A percentile compares a stretch with the other conserved stretches of the same genome.
phyloP scores from a whole-genome alignment of 345 rosid species.

The Hibiscus tridactylites region DNA sequence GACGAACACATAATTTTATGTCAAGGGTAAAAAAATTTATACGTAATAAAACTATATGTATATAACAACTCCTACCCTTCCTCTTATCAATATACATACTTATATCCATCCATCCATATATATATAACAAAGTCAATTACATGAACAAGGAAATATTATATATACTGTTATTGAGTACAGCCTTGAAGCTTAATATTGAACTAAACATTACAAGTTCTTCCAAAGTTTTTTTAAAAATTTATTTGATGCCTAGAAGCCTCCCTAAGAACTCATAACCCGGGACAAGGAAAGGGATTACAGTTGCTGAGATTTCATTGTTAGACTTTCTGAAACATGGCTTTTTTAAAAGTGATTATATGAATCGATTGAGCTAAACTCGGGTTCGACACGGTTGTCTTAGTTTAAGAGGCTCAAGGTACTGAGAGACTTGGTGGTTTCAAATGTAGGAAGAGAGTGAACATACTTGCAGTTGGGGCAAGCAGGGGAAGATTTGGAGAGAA shows the following conservation, averaged over 20 bases:
- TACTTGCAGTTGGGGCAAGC: constrained; percentile 52
- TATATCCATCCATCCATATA: too few relatives aligned
- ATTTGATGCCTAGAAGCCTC: background rate
- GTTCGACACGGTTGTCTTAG: background rate
- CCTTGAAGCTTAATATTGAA: background rate
- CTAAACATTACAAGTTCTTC: background rate
- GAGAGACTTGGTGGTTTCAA: constrained; percentile 12
- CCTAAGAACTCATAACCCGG: background rate
- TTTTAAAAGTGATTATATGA: background rate
- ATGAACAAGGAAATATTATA: background rate
- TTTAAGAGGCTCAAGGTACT: constrained; percentile 36
- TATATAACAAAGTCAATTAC: too few relatives aligned
- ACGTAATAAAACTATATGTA: too few relatives aligned
- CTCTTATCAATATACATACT: too few relatives aligned
- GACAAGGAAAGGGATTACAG: background rate
- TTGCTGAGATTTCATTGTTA: background rate
- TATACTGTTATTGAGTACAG: background rate
- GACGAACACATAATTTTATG: too few relatives aligned
- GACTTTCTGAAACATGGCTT: background rate
- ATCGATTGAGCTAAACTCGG: background rate
- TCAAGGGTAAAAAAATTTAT: too few relatives aligned
- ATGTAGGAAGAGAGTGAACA: constrained; percentile 32
- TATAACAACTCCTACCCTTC: too few relatives aligned
- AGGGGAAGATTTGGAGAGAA: constrained; percentile 38
- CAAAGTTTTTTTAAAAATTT: background rate